phyloP scores from a whole-genome alignment of 179 eudicot species.

The Beta corolliflora region DNA sequence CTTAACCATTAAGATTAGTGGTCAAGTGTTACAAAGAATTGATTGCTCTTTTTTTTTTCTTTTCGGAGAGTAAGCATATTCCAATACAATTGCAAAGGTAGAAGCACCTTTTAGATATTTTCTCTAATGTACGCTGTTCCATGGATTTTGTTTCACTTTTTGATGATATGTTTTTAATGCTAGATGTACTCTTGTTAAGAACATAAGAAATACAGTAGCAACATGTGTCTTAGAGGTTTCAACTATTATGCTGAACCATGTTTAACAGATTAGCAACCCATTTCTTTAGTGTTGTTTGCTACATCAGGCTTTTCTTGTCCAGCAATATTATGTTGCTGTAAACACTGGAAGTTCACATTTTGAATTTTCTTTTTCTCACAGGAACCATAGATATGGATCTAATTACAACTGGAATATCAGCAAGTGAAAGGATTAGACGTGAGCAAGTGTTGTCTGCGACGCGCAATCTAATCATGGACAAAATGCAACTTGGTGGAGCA shows the following conservation, averaged over 20 bases:
- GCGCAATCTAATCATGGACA: slow-evolving; percentile 81
- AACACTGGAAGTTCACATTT: neutral
- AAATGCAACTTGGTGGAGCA: slow-evolving; percentile 84
- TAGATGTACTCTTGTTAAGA: neutral
- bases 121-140: too few species aligned
- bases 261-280: neutral
- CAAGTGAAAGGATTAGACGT: slow-evolving; percentile 91
- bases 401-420: slow-evolving; percentile 89
- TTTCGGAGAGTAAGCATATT: too few species aligned
- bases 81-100: too few species aligned
- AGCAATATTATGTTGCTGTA: neutral
- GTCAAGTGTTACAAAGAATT: too few species aligned
- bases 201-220: neutral
- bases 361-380: slow-evolving; percentile 29
- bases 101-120: neutral
- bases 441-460: slow-evolving; percentile 66
- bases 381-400: slow-evolving; percentile 99
- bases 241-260: neutral
- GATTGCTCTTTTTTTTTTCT: too few species aligned
- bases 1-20: too few species aligned
- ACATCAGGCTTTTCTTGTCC: slow-evolving; percentile 1
- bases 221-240: neutral
- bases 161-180: too few species aligned
- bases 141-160: too few species aligned
- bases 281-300: neutral